phyloP scores from a whole-genome alignment of 352 stramenopile species.

The Phytophthora podocarpi region DNA sequence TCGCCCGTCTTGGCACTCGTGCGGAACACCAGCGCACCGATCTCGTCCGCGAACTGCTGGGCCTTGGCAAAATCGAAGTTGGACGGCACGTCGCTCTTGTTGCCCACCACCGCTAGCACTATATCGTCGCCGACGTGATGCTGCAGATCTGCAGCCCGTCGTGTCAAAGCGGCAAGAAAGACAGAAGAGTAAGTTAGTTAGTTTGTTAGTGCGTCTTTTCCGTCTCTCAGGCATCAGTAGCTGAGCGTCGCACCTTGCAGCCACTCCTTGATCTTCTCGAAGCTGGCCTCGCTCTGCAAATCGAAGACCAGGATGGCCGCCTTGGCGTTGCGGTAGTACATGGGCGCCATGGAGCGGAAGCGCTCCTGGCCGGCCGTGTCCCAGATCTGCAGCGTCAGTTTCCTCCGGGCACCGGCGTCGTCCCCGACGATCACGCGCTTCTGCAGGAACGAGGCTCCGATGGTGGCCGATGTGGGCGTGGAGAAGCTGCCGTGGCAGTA shows the following conservation, averaged over 20 bases:
- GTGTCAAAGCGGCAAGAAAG: too few species aligned
- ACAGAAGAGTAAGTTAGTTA: neutral
- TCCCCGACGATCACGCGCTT: constrained; percentile 81
- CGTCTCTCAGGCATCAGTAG: neutral
- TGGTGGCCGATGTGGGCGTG: constrained; percentile 84
- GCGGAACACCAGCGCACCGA: constrained; percentile 81
- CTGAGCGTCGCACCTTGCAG: constrained; percentile 53
- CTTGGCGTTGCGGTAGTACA: constrained; percentile 92
- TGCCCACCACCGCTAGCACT: constrained; percentile 82
- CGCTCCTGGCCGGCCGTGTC: constrained; percentile 57
- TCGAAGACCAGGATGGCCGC: constrained; percentile 90
- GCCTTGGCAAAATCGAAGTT: constrained; percentile 71
- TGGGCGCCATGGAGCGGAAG: constrained; percentile 89
- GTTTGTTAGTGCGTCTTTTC: neutral
- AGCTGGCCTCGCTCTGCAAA: constrained; percentile 73
- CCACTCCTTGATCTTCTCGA: constrained; percentile 90
- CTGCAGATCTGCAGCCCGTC: constrained; percentile 66
- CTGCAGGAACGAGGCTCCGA: constrained; percentile 88
- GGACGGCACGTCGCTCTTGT: constrained; percentile 79
- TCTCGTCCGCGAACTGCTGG: constrained; percentile 78
- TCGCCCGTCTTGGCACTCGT: constrained; percentile 86
- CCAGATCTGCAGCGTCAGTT: constrained; percentile 91
- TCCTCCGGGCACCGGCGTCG: constrained; percentile 50
- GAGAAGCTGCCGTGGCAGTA: constrained; percentile 89
- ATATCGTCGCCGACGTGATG: constrained; percentile 83